Evolutionary conservation across 2,329 filamentous ascomycete species (phyloP).

Genomic region (Cercospora zeina): DNA sequence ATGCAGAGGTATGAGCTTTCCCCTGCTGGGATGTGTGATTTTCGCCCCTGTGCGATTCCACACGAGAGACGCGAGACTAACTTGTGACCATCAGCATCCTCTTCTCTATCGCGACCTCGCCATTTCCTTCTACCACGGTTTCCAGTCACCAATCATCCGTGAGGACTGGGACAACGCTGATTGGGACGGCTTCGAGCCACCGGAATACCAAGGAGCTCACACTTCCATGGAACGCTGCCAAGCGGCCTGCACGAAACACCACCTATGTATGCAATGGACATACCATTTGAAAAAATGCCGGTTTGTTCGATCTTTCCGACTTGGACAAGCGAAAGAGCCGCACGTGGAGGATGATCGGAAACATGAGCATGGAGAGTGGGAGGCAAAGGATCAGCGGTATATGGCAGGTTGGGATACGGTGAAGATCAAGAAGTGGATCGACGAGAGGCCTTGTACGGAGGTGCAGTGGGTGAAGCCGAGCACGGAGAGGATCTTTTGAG

Average conservation of each 20-base stretch:
- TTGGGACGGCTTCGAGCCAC: slow-evolving; percentile 37
- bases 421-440: slow-evolving; percentile 41
- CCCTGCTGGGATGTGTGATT: background rate
- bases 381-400: slow-evolving; percentile 42
- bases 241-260: slow-evolving; percentile 48
- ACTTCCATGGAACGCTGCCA: slow-evolving; percentile 41
- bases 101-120: slow-evolving; percentile 38
- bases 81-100: slow-evolving; percentile 20
- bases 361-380: slow-evolving; percentile 31
- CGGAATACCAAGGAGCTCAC: slow-evolving; percentile 36
- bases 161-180: slow-evolving; percentile 43
- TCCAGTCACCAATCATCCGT: slow-evolving; percentile 9
- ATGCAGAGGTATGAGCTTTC: background rate
- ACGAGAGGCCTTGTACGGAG: slow-evolving; percentile 42
- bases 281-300: slow-evolving; percentile 31
- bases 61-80: background rate
- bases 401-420: slow-evolving; percentile 44
- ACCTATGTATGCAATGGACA: slow-evolving; percentile 43
- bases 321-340: slow-evolving; percentile 42
- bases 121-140: slow-evolving; percentile 36
- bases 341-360: slow-evolving; percentile 28
- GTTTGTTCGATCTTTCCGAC: slow-evolving; percentile 41
- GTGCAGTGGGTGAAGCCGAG: slow-evolving; percentile 45
- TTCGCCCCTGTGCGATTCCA: background rate
- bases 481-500: slow-evolving; percentile 31